Percentiles rank a stretch among this genome's conserved stretches.
phyloP scores from a whole-genome alignment of 2,329 filamentous ascomycete genomes.

The Ceratocystiopsis sp. region DNA sequence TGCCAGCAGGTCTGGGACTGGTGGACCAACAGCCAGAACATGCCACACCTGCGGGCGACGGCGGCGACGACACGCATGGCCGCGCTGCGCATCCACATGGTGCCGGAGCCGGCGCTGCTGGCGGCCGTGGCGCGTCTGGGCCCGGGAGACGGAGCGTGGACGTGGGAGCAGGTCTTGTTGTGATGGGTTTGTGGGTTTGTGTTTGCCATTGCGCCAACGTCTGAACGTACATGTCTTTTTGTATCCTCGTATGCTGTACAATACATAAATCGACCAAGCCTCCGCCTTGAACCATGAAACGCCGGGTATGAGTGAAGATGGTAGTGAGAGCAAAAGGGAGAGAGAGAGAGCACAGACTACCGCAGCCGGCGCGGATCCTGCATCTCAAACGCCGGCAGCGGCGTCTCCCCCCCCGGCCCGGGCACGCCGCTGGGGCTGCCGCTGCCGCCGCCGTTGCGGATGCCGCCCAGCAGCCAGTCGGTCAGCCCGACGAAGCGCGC shows the following conservation, averaged over 20 bases:
- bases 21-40: conserved; percentile 5
- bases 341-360: neutral
- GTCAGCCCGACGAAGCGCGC: conserved; percentile 79
- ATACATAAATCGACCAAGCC: no score
- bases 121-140: neutral
- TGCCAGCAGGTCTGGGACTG: conserved; percentile 5
- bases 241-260: no score
- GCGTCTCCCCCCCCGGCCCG: conserved; percentile 3
- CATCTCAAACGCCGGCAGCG: conserved; percentile 9
- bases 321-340: no score
- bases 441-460: conserved; percentile 24
- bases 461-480: conserved; percentile 81
- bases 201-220: no score
- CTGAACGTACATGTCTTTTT: no score
- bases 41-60: neutral
- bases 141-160: neutral
- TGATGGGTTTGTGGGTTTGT: no score
- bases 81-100: conserved; percentile 2
- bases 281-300: neutral
- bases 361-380: conserved; percentile 4
- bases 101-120: conserved; percentile 1
- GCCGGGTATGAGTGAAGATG: neutral
- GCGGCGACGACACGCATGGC: neutral
- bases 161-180: no score
- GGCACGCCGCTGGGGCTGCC: neutral